Conservation (phyloP, 805 yeast genomes). For the Metschnikowia kofuensis region DNA sequence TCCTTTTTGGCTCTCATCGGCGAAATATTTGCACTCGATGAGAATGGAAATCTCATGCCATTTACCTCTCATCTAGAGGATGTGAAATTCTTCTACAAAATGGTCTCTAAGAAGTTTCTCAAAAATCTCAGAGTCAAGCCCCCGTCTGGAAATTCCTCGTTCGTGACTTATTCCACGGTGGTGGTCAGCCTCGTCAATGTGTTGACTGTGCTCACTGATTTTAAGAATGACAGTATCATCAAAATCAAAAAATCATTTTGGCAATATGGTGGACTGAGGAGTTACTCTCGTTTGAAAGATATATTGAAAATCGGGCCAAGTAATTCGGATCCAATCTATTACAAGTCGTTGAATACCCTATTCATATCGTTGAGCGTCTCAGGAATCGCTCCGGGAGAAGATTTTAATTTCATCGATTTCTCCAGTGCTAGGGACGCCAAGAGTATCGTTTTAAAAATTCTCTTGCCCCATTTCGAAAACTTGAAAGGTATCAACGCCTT, state of each 20-base stretch:
- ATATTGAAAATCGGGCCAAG: constrained; percentile 54
- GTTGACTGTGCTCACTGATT: constrained; percentile 27
- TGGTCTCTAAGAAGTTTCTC: constrained; percentile 43
- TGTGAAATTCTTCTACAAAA: constrained; percentile 32
- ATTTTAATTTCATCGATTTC: constrained; percentile 21
- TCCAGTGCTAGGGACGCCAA: constrained; percentile 19
- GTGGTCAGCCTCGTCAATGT: constrained; percentile 50
- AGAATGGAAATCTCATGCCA: constrained; percentile 13
- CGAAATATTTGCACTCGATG: constrained; percentile 11
- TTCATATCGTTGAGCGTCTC: constrained; percentile 18
- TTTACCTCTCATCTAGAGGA: constrained; percentile 18
- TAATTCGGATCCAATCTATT: constrained; percentile 51
- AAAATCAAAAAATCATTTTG: constrained; percentile 51
- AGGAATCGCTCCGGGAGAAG: constrained; percentile 9
- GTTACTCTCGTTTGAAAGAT: constrained; percentile 39
- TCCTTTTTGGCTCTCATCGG: constrained; percentile 11
- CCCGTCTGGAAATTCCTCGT: constrained; percentile 20
- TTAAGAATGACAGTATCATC: constrained; percentile 13
- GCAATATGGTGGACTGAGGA: constrained; percentile 44
- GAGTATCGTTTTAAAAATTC: constrained; percentile 15
- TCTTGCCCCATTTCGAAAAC: constrained; percentile 18
- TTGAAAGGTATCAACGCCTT: constrained; percentile 15
- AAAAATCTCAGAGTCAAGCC: constrained; percentile 37
- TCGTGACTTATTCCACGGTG: constrained; percentile 42
- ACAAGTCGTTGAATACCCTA: constrained; percentile 25